Evolutionary conservation across 768 basidiomycete species (phyloP).

Genomic region (Sporobolomyces roseus): DNA sequence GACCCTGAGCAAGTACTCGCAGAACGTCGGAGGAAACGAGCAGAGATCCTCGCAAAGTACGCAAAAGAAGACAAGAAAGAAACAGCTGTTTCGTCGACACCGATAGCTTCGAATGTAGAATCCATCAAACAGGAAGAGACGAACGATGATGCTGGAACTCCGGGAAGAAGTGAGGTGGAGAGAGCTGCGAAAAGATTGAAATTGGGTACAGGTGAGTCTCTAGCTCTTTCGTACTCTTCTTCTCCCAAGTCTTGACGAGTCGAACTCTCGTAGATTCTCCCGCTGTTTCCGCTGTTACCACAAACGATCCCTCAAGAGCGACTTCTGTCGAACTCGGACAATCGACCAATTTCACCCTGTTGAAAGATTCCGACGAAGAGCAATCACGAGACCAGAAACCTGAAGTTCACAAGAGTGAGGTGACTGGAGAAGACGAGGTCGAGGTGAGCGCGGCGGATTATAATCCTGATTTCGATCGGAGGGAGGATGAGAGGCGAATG

Average conservation of each 20-base stretch:
- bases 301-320: not conserved
- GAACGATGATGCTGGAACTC: not conserved
- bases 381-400: not conserved
- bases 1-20: conserved; percentile 57
- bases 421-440: conserved; percentile 54
- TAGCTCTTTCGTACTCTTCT: not conserved
- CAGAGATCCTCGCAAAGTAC: conserved; percentile 77
- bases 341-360: not conserved
- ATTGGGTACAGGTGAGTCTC: conserved; percentile 26
- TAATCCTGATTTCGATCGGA: conserved; percentile 71
- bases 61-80: conserved; percentile 6
- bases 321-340: not conserved
- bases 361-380: not conserved
- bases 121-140: not conserved
- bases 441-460: conserved; percentile 91
- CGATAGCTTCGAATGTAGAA: not conserved
- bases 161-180: conserved; percentile 27
- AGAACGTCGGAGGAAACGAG: conserved; percentile 65
- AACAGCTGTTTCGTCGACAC: not conserved
- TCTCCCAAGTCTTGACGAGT: not conserved
- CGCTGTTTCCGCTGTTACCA: conserved; percentile 10
- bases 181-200: conserved; percentile 21
- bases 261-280: not conserved
- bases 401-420: conserved; percentile 42
- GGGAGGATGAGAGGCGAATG: conserved; percentile 68